Conservation (phyloP, 495 filamentous ascomycete species). For the Daldinia bambusicola region DNA sequence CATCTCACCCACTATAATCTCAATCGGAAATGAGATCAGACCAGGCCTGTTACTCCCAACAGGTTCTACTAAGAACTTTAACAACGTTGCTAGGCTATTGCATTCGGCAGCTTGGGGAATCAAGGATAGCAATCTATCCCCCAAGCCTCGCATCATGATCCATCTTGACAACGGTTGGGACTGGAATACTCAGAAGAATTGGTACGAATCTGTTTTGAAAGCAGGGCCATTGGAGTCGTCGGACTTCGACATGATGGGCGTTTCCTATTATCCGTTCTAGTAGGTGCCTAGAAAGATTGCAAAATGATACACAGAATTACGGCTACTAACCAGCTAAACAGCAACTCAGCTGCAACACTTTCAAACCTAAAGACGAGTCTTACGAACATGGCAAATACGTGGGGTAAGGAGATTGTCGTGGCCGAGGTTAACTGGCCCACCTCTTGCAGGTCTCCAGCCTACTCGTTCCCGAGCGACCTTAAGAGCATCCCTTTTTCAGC, state of each 20-base stretch:
- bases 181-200: conserved; percentile 70
- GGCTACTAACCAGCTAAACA: conserved; percentile 16
- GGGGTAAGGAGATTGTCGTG: conserved; percentile 69
- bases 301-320: neutral
- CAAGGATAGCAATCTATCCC: conserved; percentile 66
- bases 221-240: conserved; percentile 61
- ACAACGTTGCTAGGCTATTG: conserved; percentile 69
- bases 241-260: conserved; percentile 75
- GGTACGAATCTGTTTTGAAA: conserved; percentile 66
- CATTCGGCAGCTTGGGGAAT: conserved; percentile 71
- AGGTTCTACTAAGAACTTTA: conserved; percentile 58
- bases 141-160: conserved; percentile 71
- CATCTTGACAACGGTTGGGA: conserved; percentile 78
- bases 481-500: conserved; percentile 66
- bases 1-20: conserved; percentile 69
- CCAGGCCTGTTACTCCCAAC: conserved; percentile 72
- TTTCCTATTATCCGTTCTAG: conserved; percentile 79
- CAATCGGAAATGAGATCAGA: conserved; percentile 77
- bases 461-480: conserved; percentile 68
- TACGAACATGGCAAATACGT: conserved; percentile 66
- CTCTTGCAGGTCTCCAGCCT: conserved; percentile 64
- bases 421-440: conserved; percentile 76
- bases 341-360: conserved; percentile 63
- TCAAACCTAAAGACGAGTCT: conserved; percentile 64
- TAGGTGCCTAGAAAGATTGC: conserved; percentile 5